Evolutionary conservation across 768 basidiomycete species (phyloP).

Genomic region (Boletellus emodensis): DNA sequence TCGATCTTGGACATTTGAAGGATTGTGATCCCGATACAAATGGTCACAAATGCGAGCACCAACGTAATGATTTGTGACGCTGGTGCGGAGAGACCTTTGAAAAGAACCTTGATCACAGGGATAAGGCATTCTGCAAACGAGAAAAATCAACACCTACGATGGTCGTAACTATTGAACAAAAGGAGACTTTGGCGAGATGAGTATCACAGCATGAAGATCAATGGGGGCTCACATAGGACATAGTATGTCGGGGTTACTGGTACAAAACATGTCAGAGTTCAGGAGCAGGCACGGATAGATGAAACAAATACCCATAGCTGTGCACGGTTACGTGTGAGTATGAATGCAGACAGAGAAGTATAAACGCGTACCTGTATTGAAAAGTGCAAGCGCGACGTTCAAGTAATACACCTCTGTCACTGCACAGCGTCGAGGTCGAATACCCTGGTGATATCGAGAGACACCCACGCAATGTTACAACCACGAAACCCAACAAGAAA

Average conservation of each 20-base stretch:
- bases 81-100: constrained; percentile 81
- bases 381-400: constrained; percentile 92
- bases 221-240: constrained; percentile 59
- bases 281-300: not conserved
- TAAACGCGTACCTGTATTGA: constrained; percentile 70
- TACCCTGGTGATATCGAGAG: not conserved
- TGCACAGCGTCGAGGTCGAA: constrained; percentile 25
- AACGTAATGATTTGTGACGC: constrained; percentile 81
- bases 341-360: not conserved
- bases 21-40: constrained; percentile 89
- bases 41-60: constrained; percentile 88
- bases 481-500: constrained; percentile 79
- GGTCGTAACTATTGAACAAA: constrained; percentile 80
- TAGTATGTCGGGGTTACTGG: constrained; percentile 85
- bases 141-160: constrained; percentile 48
- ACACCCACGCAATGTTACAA: constrained; percentile 69
- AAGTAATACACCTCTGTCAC: constrained; percentile 93
- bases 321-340: constrained; percentile 1
- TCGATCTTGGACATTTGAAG: constrained; percentile 96
- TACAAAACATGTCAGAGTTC: constrained; percentile 16
- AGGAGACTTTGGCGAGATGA: constrained; percentile 54
- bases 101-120: constrained; percentile 61
- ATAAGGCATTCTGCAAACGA: constrained; percentile 1
- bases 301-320: constrained; percentile 59
- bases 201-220: not conserved